Conservation (phyloP, 371 early-diverging fungal species). For the Massospora cicadina region DNA sequence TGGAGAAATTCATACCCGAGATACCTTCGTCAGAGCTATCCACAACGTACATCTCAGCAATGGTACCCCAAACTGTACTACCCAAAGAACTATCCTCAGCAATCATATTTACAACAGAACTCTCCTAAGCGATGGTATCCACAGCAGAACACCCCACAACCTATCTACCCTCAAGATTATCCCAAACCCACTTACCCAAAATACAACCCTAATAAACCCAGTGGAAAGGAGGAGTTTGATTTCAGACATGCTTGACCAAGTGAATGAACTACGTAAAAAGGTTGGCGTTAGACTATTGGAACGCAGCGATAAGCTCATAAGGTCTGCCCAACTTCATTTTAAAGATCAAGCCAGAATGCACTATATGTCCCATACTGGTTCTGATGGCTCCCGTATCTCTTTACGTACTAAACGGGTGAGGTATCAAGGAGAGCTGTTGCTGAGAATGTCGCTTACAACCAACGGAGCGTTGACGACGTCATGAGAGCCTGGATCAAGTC, state of each 20-base stretch:
- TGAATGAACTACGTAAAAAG: constrained; percentile 1
- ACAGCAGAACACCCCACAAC: too few relatives aligned
- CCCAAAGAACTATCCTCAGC: too few relatives aligned
- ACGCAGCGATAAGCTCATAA: constrained; percentile 10
- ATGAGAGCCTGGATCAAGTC: constrained; percentile 25
- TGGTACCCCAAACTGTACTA: too few relatives aligned
- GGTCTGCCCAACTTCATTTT: constrained; percentile 18
- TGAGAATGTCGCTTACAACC: constrained; percentile 26
- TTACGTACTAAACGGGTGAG: constrained; percentile 12
- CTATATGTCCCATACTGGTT: constrained; percentile 20
- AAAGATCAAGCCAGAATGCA: constrained; percentile 15
- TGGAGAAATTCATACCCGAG: too few relatives aligned
- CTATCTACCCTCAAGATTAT: too few relatives aligned
- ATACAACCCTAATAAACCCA: too few relatives aligned
- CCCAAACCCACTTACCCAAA: too few relatives aligned
- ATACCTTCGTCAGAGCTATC: too few relatives aligned
- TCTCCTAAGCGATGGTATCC: too few relatives aligned
- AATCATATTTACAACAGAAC: too few relatives aligned
- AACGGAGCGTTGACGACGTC: constrained; percentile 14
- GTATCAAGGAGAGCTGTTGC: constrained; percentile 14
- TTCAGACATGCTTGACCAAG: neutral
- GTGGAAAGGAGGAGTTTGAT: too few relatives aligned
- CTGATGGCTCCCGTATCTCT: constrained; percentile 11
- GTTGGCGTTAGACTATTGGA: neutral
- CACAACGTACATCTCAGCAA: too few relatives aligned